Percentiles rank a stretch among this genome's conserved stretches.
phyloP scores from a whole-genome alignment of 2,329 filamentous ascomycete genomes.

The Calonectria pseudoreteaudii region DNA sequence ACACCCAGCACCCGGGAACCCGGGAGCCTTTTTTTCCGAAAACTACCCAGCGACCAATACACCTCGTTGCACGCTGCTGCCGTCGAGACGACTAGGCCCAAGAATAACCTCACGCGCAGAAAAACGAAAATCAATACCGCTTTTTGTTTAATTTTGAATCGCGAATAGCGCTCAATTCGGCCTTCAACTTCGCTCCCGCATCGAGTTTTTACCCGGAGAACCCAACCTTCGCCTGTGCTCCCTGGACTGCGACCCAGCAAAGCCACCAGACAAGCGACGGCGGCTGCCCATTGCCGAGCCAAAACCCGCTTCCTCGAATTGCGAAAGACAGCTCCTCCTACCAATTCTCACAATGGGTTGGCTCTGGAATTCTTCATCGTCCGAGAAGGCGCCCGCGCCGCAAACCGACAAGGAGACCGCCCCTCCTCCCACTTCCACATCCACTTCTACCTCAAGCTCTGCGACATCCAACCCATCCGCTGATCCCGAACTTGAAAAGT shows the following conservation, averaged over 20 bases:
- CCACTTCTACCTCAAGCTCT: slow-evolving; percentile 28
- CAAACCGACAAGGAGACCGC: slow-evolving; percentile 38
- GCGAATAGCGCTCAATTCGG: background rate
- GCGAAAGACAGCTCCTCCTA: slow-evolving; percentile 8
- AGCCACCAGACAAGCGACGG: background rate
- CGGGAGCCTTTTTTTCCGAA: slow-evolving; percentile 45
- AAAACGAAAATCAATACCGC: background rate
- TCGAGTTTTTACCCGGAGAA: background rate
- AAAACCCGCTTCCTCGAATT: background rate
- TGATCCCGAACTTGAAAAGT: slow-evolving; percentile 67
- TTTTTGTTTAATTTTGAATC: no score
- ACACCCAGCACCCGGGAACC: slow-evolving; percentile 24
- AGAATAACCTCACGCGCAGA: background rate
- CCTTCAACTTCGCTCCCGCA: background rate
- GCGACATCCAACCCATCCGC: slow-evolving; percentile 41
- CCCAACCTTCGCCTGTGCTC: background rate
- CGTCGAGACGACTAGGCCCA: background rate
- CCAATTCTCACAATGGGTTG: slow-evolving; percentile 65
- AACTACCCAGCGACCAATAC: background rate
- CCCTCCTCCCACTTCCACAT: slow-evolving; percentile 32
- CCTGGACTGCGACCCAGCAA: background rate
- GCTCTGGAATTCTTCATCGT: slow-evolving; percentile 65
- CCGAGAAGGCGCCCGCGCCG: slow-evolving; percentile 44
- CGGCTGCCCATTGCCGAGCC: background rate
- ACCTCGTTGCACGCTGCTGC: background rate